Percentiles rank a stretch among this genome's conserved stretches.
These are phyloP conservation scores for Limnanthes douglasii DNA, from an alignment of 345 rosid genomes.

Conservation along the genomic window DNA sequence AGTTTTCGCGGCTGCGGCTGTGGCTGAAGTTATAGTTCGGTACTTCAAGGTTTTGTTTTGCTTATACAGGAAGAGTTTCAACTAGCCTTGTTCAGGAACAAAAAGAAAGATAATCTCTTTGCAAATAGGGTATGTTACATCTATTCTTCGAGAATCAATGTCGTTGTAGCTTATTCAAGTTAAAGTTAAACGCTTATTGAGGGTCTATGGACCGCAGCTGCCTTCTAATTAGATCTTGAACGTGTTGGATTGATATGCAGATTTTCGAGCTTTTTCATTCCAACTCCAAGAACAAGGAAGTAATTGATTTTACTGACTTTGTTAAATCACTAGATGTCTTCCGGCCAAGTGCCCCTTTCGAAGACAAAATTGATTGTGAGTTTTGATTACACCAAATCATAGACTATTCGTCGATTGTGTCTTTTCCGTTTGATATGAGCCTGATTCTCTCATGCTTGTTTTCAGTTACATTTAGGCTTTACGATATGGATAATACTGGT, in stretches of 20 bases:
- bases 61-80: conserved; percentile 89
- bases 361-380: conserved; percentile 89
- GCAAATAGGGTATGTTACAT: conserved; percentile 72
- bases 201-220: too few species aligned
- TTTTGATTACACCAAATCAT: conserved; percentile 2
- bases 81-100: conserved; percentile 78
- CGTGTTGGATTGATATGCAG: conserved; percentile 21
- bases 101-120: conserved; percentile 85
- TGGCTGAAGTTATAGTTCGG: conserved; percentile 5
- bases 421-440: not conserved
- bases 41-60: conserved; percentile 8
- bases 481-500: conserved; percentile 82
- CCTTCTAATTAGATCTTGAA: too few species aligned
- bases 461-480: conserved; percentile 93
- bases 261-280: conserved; percentile 90
- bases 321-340: conserved; percentile 80
- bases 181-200: too few species aligned
- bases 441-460: not conserved
- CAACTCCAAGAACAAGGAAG: conserved; percentile 81
- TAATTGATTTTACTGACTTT: conserved; percentile 91
- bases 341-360: conserved; percentile 74
- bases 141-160: not conserved
- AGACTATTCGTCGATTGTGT: not conserved
- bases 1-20: conserved; percentile 9
- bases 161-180: too few species aligned